A percentile compares a stretch with the other conserved stretches of the same genome.
These are phyloP conservation scores for Diaporthe destruens DNA, from an alignment of 2,329 filamentous ascomycete species.

Conservation along the genomic window DNA sequence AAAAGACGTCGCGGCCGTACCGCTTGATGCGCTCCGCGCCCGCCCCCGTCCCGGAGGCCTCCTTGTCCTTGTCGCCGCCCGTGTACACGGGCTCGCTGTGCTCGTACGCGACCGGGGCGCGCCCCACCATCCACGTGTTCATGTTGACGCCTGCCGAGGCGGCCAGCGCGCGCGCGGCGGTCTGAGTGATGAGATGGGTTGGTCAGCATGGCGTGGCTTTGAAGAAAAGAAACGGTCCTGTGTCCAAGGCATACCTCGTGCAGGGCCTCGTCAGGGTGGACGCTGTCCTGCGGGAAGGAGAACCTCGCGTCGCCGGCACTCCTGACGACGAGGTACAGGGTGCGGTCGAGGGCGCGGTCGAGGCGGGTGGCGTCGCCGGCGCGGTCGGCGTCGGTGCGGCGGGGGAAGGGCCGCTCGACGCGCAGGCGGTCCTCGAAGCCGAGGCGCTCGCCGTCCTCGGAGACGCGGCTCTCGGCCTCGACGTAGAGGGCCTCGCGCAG, in stretches of 20 bases:
- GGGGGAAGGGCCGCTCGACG: slow-evolving; percentile 77
- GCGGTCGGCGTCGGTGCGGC: slow-evolving; percentile 83
- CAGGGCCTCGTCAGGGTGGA: slow-evolving; percentile 80
- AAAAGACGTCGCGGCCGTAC: slow-evolving; percentile 86
- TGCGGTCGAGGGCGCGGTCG: slow-evolving; percentile 83
- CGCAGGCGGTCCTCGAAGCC: slow-evolving; percentile 70
- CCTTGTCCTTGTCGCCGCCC: slow-evolving; percentile 52
- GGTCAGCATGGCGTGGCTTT: neutral
- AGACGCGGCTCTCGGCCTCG: slow-evolving; percentile 77
- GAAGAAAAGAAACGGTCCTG: too few relatives aligned
- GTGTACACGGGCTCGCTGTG: slow-evolving; percentile 65
- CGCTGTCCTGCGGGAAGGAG: slow-evolving; percentile 82
- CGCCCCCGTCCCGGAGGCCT: too few relatives aligned
- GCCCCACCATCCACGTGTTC: slow-evolving; percentile 98
- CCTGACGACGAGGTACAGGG: slow-evolving; percentile 89
- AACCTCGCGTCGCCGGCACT: slow-evolving; percentile 72
- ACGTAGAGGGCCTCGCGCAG: slow-evolving; percentile 77
- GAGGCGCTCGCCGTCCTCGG: slow-evolving; percentile 71
- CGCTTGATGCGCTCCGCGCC: slow-evolving; percentile 49
- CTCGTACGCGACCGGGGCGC: slow-evolving; percentile 87
- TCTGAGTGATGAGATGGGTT: slow-evolving; percentile 64
- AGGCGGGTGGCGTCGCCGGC: slow-evolving; percentile 81
- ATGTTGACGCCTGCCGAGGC: slow-evolving; percentile 90
- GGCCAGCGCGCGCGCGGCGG: slow-evolving; percentile 82
- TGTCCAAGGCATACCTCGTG: too few relatives aligned